A percentile compares a stretch with the other conserved stretches of the same genome.
Conservation (phyloP, 768 basidiomycete genomes). For the Termitomyces eurrhizus region DNA sequence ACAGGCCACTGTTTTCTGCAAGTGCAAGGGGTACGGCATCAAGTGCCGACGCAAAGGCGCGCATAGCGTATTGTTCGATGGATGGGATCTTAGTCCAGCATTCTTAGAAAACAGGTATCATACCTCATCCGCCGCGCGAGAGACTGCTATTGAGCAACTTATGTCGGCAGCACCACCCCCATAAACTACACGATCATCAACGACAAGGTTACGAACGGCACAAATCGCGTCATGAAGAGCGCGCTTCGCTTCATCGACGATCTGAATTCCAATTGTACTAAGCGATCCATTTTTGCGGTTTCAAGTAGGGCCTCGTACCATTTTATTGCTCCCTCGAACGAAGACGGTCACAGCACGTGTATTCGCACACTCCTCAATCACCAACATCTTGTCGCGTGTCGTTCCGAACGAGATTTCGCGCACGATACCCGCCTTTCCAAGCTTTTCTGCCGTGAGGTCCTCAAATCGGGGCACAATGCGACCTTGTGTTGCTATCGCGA, state of each 20-base stretch:
- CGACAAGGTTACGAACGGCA: slow-evolving; percentile 91
- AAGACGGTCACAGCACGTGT: slow-evolving; percentile 95
- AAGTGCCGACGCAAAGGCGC: slow-evolving; percentile 94
- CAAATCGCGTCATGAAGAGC: slow-evolving; percentile 98
- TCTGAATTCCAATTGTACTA: slow-evolving; percentile 42
- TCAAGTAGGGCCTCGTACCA: slow-evolving; percentile 49
- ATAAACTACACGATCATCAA: slow-evolving; percentile 96
- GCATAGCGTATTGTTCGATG: slow-evolving; percentile 99
- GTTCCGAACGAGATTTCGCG: slow-evolving; percentile 96
- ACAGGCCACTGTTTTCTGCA: slow-evolving; percentile 95
- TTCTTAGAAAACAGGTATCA: background rate
- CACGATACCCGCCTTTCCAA: slow-evolving; percentile 91
- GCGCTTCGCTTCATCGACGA: slow-evolving; percentile 98
- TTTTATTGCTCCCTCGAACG: slow-evolving; percentile 97
- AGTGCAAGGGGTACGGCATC: slow-evolving; percentile 95
- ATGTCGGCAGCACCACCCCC: slow-evolving; percentile 99
- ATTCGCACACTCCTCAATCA: slow-evolving; percentile 99
- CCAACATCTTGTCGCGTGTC: slow-evolving; percentile 98
- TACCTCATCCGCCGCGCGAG: slow-evolving; percentile 93
- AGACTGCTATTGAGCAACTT: slow-evolving; percentile 88
- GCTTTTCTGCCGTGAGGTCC: slow-evolving; percentile 86
- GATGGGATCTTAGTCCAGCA: slow-evolving; percentile 66
- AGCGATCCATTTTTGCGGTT: background rate
- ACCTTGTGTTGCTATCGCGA: slow-evolving; percentile 97
- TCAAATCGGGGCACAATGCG: slow-evolving; percentile 98